Base-by-base conservation (phyloP, 176 grass and related monocot species). In the Elaeis guineensis region DNA sequence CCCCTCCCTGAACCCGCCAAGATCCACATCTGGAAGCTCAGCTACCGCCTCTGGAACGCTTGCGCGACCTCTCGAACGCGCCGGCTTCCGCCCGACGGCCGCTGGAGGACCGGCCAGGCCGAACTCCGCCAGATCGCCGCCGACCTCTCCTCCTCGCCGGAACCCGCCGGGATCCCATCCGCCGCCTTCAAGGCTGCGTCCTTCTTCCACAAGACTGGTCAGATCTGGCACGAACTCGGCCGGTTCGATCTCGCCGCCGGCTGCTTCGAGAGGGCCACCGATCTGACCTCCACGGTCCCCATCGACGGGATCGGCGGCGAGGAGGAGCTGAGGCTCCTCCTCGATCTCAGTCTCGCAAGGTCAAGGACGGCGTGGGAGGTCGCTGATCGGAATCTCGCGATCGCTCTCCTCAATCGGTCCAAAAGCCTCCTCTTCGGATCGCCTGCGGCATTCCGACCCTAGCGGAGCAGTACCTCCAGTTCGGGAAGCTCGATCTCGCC, bases 241-340 rank as follows among this genome's bases (percentile, higher is more conserved):
- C 79, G 70, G 55, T 64, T 75, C 25, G 93, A 98, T 69, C 78
- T 79, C 54, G 79, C 93, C 53, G 77, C 87, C 56, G 73, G 80
- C 51, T 98, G 87, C 76, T 98, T 92, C 65, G 87, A 98, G 84
- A 86, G 86, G 72, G 93, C 67, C 59, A 98, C 84, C 58, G 79
- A 86, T 19, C 59, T 98, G 3, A 73, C 82, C 3, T 84, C 79
- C 30, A 35, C 28, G 26, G 51, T 28, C 52, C 65, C 54, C 16
- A 65, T 71, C 22, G 63, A 23, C n/a, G 54, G 58, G 26, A 52
- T 63, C 49, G 81, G 19, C 17, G 59, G 69, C 28, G 76, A 80
- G 16, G 86, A 78, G 18, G 81, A 89, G 61, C 73, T 18, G 25
- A 29, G 7, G 50, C 66, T 92, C 29, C 21, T 88, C 6, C 66